Percentiles rank a stretch among this genome's conserved stretches.
Conservation (phyloP, 352 stramenopile genomes). For the Pythium plurisporium region DNA sequence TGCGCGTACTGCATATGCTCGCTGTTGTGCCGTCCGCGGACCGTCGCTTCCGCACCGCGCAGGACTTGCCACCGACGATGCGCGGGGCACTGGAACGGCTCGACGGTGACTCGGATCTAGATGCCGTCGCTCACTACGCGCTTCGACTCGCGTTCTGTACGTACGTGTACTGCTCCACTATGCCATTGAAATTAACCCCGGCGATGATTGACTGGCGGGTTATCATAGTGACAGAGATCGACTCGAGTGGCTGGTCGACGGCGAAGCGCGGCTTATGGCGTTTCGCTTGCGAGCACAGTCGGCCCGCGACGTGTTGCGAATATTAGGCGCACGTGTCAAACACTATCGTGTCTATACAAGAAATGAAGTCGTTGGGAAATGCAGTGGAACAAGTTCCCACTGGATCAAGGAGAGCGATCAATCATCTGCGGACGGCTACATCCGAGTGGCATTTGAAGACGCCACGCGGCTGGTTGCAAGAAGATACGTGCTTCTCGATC, state of each 20-base stretch:
- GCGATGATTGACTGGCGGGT: too few relatives aligned
- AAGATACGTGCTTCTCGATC: conserved; percentile 33
- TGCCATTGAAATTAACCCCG: too few relatives aligned
- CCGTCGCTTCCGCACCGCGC: conserved; percentile 2
- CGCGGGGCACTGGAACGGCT: conserved; percentile 4
- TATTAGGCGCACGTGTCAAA: conserved; percentile 19
- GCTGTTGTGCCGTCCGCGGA: background rate
- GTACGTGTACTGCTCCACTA: too few relatives aligned
- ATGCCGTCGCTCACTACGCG: conserved; percentile 18
- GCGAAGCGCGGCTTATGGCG: conserved; percentile 24
- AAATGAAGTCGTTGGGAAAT: background rate
- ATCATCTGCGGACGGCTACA: background rate
- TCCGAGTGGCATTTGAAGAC: too few relatives aligned
- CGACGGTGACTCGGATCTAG: conserved; percentile 13
- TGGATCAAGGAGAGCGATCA: conserved; percentile 3
- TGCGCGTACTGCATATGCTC: conserved; percentile 41
- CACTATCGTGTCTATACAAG: background rate
- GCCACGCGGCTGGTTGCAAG: too few relatives aligned
- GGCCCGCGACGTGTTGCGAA: background rate
- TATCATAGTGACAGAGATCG: conserved; percentile 31
- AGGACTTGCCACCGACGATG: conserved; percentile 8
- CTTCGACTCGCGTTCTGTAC: conserved; percentile 20
- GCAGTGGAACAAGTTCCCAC: too few relatives aligned
- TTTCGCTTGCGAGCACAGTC: background rate
- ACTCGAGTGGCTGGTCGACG: conserved; percentile 52